Conservation (phyloP, 441 rosid species). For the Macaranga tanarius region DNA sequence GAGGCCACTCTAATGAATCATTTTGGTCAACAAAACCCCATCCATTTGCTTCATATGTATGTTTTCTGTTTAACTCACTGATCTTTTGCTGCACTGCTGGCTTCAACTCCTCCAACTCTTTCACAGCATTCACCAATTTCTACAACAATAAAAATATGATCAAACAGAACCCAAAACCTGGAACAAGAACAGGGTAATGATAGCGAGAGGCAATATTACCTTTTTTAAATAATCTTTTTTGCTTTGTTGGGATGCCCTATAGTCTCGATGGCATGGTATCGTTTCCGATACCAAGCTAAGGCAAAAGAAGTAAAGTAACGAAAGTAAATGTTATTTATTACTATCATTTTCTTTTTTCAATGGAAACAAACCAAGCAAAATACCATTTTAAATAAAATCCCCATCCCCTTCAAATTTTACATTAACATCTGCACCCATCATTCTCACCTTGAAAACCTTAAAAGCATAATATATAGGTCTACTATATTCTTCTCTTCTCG, state of each 20-base stretch:
- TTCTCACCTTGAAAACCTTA: constrained; percentile 89
- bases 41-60: constrained; percentile 38
- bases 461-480: constrained; percentile 90
- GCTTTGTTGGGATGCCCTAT: constrained; percentile 47
- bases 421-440: constrained; percentile 13
- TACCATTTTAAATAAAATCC: not conserved
- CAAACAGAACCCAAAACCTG: constrained; percentile 25
- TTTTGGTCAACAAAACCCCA: constrained; percentile 34
- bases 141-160: constrained; percentile 35
- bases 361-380: not conserved
- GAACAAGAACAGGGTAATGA: constrained; percentile 16
- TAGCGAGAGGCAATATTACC: constrained; percentile 34
- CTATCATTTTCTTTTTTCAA: constrained; percentile 10
- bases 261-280: constrained; percentile 87
- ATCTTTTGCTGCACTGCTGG: constrained; percentile 71
- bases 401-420: not conserved
- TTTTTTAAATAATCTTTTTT: constrained; percentile 58
- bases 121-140: constrained; percentile 67
- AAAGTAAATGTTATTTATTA: not conserved
- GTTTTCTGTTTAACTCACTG: constrained; percentile 51
- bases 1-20: constrained; percentile 46
- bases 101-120: constrained; percentile 83
- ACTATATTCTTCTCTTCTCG: constrained; percentile 80
- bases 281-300: constrained; percentile 91
- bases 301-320: constrained; percentile 28